Base-by-base conservation (phyloP, 352 stramenopile species). In the Globisporangium barbulae region DNA sequence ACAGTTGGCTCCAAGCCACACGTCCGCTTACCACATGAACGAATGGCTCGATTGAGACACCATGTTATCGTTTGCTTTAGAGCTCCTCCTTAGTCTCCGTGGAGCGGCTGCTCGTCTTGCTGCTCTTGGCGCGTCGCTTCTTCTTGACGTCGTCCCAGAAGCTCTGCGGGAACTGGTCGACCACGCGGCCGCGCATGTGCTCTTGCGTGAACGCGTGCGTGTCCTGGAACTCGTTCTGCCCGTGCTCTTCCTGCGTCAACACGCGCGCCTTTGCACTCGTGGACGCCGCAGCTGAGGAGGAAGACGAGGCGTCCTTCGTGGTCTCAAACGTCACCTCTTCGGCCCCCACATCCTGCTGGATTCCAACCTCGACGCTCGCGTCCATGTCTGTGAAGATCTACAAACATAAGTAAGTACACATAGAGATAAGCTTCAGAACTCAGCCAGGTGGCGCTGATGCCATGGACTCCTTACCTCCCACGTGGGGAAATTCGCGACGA, bases 301-400 rank as follows among this genome's bases (percentile, higher is more conserved):
- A 2, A 41, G 52, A 13, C 15, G 31, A 58, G 21, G 45, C 28
- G 2, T 54, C 56, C 6, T 54, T 50, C 5, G 49, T 44, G 10
- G 70, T 67, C 13, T 71, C 68, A 48, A 91, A 88, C 2, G 60
- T 67, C 6, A 91, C 73, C 62, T 87, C 74, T 57, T 91, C 79
- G 15, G 72, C 72, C 2, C 79, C 76, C 30, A 81, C 30, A 1
- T 69, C 56, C 57, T 91, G 83, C 35, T 80, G 70, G 13, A 91
- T 61, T 10, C 74, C 74, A 19, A 85, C 63, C 53, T 88, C 72
- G 9, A 76, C 69, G 1, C 75, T 59, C 33, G 55, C 59, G 15
- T 83, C 63, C 9, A 88, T 53, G 19, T 88, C 79, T 25, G 66
- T 83, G 67, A 91, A 91, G 39, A 89, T 88, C 78, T 89, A 50